phyloP scores from a whole-genome alignment of 257 asterid genomes.

The Gardenia jasminoides region DNA sequence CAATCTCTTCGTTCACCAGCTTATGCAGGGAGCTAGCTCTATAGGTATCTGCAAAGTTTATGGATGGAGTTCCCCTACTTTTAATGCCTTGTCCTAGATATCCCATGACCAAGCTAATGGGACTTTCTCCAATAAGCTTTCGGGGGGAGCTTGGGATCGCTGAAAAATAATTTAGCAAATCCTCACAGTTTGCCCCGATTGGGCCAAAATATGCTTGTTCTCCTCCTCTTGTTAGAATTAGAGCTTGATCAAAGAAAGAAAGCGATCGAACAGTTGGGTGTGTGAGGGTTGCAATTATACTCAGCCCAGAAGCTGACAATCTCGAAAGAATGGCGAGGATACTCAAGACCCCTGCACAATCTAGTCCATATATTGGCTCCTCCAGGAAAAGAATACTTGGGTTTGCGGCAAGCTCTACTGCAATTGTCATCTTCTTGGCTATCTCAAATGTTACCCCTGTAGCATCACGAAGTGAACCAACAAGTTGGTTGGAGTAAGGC shows the following conservation, averaged over 20 bases:
- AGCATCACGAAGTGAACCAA: conserved; percentile 15
- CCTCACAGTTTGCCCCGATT: conserved; percentile 10
- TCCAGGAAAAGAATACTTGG: conserved; percentile 22
- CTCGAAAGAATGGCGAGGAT: conserved; percentile 3
- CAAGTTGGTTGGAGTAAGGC: conserved; percentile 19
- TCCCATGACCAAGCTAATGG: conserved; percentile 11
- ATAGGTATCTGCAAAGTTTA: conserved; percentile 9
- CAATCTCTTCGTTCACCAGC: conserved; percentile 2
- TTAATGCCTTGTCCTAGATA: conserved; percentile 17
- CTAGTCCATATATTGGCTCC: conserved; percentile 14
- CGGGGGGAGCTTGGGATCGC: conserved; percentile 10
- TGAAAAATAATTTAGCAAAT: conserved; percentile 10
- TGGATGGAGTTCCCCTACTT: conserved; percentile 8
- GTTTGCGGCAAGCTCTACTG: conserved; percentile 18
- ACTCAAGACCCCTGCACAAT: conserved; percentile 12
- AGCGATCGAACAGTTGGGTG: conserved; percentile 14
- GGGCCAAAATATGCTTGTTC: conserved; percentile 20
- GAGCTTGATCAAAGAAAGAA: conserved; percentile 14
- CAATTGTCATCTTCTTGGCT: conserved; percentile 17
- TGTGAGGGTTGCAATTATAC: conserved; percentile 15
- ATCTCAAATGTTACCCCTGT: conserved; percentile 15
- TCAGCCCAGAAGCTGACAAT: conserved; percentile 15
- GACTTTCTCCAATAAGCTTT: conserved; percentile 8
- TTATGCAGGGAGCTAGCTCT: conserved; percentile 6
- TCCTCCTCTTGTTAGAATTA: conserved; percentile 15